Evolutionary conservation across 768 basidiomycete species (phyloP).

Genomic region (Cantharellus cinnabarinus): DNA sequence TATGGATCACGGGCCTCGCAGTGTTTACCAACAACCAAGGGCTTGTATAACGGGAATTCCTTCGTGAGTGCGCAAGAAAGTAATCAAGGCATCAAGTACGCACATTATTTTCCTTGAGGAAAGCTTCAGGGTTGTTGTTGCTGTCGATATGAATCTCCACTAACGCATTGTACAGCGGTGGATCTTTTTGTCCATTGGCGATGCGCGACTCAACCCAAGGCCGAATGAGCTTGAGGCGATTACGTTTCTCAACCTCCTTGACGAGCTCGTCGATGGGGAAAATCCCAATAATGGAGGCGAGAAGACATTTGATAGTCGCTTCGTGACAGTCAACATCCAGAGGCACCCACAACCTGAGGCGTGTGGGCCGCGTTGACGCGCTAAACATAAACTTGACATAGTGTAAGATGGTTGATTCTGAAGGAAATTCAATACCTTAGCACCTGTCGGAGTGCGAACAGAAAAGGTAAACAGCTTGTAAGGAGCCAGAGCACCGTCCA

Average conservation of each 20-base stretch:
- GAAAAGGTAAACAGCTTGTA: slow-evolving; percentile 93
- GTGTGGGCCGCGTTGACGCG: slow-evolving; percentile 93
- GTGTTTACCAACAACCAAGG: slow-evolving; percentile 93
- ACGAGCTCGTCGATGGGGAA: slow-evolving; percentile 98
- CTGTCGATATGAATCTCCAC: slow-evolving; percentile 98
- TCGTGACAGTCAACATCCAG: slow-evolving; percentile 98
- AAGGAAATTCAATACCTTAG: slow-evolving; percentile 50
- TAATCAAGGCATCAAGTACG: slow-evolving; percentile 14
- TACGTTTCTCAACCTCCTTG: slow-evolving; percentile 88
- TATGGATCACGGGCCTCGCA: slow-evolving; percentile 98
- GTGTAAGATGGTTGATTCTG: no score
- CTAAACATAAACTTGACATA: slow-evolving; percentile 97
- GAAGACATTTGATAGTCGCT: slow-evolving; percentile 78
- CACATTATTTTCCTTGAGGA: slow-evolving; percentile 98
- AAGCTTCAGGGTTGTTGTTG: slow-evolving; percentile 93
- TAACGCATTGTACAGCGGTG: slow-evolving; percentile 87
- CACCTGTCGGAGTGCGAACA: slow-evolving; percentile 88
- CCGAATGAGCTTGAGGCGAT: slow-evolving; percentile 86
- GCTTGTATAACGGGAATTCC: slow-evolving; percentile 71
- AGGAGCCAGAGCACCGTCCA: slow-evolving; percentile 69
- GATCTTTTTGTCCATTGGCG: slow-evolving; percentile 81
- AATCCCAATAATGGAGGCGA: slow-evolving; percentile 85
- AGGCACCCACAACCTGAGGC: slow-evolving; percentile 90
- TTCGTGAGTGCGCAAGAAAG: slow-evolving; percentile 5
- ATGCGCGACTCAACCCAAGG: slow-evolving; percentile 94